Conservation (phyloP, 2,329 filamentous ascomycete species). For the Nemania abortiva region DNA sequence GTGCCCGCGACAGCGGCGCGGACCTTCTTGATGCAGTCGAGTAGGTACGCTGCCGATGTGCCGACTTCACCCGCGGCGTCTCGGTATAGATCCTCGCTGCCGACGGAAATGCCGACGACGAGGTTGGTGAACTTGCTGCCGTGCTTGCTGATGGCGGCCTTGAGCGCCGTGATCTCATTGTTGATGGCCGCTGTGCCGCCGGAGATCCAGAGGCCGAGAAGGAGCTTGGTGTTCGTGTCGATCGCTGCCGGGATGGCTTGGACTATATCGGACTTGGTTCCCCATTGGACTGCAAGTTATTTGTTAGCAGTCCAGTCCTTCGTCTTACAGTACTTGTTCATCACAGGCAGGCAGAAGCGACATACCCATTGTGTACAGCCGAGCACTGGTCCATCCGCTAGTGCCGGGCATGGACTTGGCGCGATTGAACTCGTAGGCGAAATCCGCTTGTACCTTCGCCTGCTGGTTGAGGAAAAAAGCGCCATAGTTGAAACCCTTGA, state of each 20-base stretch:
- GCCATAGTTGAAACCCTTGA: conserved; percentile 52
- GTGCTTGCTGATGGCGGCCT: conserved; percentile 60
- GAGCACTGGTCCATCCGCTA: conserved; percentile 50
- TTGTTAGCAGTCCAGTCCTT: conserved; percentile 27
- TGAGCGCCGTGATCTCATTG: conserved; percentile 64
- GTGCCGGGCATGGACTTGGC: conserved; percentile 49
- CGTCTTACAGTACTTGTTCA: not conserved
- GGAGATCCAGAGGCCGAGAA: conserved; percentile 66
- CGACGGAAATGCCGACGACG: conserved; percentile 66
- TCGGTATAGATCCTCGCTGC: conserved; percentile 68
- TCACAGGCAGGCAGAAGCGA: not conserved
- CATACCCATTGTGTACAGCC: conserved; percentile 52
- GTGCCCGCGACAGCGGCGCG: conserved; percentile 60
- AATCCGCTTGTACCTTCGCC: conserved; percentile 49
- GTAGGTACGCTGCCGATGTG: conserved; percentile 59
- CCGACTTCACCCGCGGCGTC: conserved; percentile 54
- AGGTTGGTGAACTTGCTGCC: conserved; percentile 58
- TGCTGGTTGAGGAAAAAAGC: conserved; percentile 52
- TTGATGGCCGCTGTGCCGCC: conserved; percentile 54
- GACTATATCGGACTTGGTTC: conserved; percentile 65
- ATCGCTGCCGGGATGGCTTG: conserved; percentile 75
- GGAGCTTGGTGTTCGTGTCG: conserved; percentile 61
- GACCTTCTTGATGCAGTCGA: conserved; percentile 69
- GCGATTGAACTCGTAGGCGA: conserved; percentile 51
- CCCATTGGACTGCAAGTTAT: conserved; percentile 49